These are phyloP conservation scores for Maudiozyma serrabonitensis DNA, from an alignment of 805 yeast genomes.

Conservation along the genomic window DNA sequence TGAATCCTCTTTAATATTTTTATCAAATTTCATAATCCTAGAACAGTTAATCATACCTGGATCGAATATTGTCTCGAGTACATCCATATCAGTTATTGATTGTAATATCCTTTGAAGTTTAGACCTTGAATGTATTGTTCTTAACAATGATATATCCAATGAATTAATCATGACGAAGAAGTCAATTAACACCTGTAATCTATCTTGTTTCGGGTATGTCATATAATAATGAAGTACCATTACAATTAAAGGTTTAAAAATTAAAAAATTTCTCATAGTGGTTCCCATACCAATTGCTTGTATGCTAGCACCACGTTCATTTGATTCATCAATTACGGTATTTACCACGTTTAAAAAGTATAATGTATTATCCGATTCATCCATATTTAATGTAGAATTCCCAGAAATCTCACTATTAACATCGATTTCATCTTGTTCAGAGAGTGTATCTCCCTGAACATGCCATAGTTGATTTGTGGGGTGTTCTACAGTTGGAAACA, in stretches of 20 bases:
- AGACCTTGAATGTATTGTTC: conserved; percentile 9
- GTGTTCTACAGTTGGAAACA: conserved; percentile 18
- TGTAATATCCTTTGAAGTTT: conserved; percentile 16
- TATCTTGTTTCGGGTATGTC: conserved; percentile 8
- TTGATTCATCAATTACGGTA: conserved; percentile 33
- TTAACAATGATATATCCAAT: conserved; percentile 16
- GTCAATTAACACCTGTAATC: conserved; percentile 11
- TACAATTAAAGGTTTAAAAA: conserved; percentile 49
- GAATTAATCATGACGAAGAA: conserved; percentile 20
- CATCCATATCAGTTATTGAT: conserved; percentile 13
- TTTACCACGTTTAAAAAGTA: conserved; percentile 51
- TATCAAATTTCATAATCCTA: conserved; percentile 9
- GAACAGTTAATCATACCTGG: conserved; percentile 1
- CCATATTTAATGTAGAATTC: neutral
- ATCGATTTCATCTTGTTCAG: conserved; percentile 2
- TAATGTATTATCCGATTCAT: conserved; percentile 30
- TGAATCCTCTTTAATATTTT: conserved; percentile 9
- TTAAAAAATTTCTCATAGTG: conserved; percentile 40
- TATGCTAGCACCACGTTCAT: conserved; percentile 50
- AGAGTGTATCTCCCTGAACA: neutral
- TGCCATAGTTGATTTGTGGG: neutral
- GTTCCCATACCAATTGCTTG: conserved; percentile 53
- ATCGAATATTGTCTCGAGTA: conserved; percentile 8
- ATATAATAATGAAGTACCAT: conserved; percentile 37
- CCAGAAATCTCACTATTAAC: neutral